Evolutionary conservation across 148 eudicot species (phyloP).

Genomic region (Salicornia ramosissima): DNA sequence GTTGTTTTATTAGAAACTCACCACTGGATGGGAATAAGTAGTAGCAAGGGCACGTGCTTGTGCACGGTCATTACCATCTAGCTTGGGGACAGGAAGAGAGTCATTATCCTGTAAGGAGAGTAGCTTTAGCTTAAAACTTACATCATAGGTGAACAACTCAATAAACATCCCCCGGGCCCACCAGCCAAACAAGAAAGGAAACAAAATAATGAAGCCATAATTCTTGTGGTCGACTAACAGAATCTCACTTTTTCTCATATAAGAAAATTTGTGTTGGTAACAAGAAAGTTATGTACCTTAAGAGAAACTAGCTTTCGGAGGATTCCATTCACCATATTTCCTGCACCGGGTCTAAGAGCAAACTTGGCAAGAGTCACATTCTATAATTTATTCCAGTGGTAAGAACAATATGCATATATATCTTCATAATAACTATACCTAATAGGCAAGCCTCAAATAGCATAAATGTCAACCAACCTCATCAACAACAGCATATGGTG

Average conservation of each 20-base stretch:
- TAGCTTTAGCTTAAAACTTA: background rate
- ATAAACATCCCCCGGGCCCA: background rate
- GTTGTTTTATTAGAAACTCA: conserved; percentile 36
- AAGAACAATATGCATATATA: background rate
- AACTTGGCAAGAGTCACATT: conserved; percentile 90
- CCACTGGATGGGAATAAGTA: conserved; percentile 95
- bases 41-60: conserved; percentile 92
- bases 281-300: conserved; percentile 43
- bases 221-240: background rate
- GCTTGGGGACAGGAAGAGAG: conserved; percentile 69
- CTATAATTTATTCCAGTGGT: conserved; percentile 31
- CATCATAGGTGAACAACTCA: background rate
- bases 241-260: background rate
- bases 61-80: conserved; percentile 77
- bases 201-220: background rate
- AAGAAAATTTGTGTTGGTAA: background rate
- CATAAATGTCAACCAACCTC: conserved; percentile 41
- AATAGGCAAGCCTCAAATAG: background rate
- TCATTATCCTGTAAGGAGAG: conserved; percentile 55
- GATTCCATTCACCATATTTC: conserved; percentile 94
- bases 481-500: conserved; percentile 90
- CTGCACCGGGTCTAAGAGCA: conserved; percentile 96
- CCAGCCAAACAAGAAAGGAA: background rate
- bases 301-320: conserved; percentile 67
- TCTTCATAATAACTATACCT: background rate